phyloP scores from a whole-genome alignment of 2,329 filamentous ascomycete genomes.

The Diaporthe sp. region DNA sequence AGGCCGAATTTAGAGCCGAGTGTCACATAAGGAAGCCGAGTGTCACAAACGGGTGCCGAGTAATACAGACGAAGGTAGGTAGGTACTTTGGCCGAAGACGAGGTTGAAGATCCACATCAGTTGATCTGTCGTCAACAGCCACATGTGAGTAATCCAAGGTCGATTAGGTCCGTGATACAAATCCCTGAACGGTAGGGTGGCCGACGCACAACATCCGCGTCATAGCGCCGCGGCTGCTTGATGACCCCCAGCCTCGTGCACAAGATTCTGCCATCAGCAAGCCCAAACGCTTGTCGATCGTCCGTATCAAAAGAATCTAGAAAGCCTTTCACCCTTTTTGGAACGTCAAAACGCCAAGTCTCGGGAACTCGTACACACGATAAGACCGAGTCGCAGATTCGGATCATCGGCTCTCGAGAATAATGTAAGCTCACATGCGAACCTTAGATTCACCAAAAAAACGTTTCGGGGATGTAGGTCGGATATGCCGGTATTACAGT shows the following conservation, averaged over 20 bases:
- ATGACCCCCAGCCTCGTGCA: not conserved
- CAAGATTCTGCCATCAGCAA: not conserved
- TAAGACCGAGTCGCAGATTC: not conserved
- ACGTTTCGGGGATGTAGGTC: not conserved
- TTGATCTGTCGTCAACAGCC: not conserved
- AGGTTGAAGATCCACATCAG: not conserved
- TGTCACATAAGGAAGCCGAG: not conserved
- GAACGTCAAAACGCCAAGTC: not conserved
- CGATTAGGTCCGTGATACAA: not conserved
- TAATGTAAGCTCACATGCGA: not conserved
- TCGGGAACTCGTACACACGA: constrained; percentile 23
- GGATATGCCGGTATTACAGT: not conserved
- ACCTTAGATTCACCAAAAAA: not conserved
- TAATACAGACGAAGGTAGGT: not conserved
- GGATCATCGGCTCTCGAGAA: not conserved
- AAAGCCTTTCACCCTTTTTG: not conserved
- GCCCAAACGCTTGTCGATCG: not conserved
- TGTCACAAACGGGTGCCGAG: not conserved
- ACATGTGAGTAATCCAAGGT: not conserved
- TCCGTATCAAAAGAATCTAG: not conserved
- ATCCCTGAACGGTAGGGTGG: not conserved
- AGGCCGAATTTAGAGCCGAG: not conserved
- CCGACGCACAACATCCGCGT: constrained; percentile 6
- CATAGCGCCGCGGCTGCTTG: not conserved
- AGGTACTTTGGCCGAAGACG: not conserved